Percentiles rank a stretch among this genome's conserved stretches.
These are phyloP conservation scores for Schwanniomyces yamadae DNA, from an alignment of 805 yeast genomes.

Conservation along the genomic window DNA sequence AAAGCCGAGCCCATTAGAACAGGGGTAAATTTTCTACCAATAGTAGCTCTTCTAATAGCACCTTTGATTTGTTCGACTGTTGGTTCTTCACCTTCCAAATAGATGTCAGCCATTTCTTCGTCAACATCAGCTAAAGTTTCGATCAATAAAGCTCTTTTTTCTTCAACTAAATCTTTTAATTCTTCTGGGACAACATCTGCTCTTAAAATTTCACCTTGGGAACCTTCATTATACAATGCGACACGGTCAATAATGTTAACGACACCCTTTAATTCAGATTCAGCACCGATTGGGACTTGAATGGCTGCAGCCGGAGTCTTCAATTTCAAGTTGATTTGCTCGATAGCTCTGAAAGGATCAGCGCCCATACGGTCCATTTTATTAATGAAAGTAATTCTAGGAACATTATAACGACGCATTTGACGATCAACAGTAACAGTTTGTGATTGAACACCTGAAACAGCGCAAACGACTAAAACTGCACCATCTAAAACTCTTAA, in stretches of 20 bases:
- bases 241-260: constrained; percentile 89
- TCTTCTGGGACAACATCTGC: constrained; percentile 69
- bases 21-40: constrained; percentile 95
- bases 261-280: constrained; percentile 78
- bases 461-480: constrained; percentile 97
- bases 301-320: constrained; percentile 95
- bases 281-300: constrained; percentile 97
- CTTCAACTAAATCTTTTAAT: constrained; percentile 78
- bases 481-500: constrained; percentile 97
- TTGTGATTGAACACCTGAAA: constrained; percentile 96
- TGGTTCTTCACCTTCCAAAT: constrained; percentile 87
- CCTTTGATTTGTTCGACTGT: constrained; percentile 75
- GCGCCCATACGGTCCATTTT: constrained; percentile 99
- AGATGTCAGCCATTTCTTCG: constrained; percentile 93
- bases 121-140: constrained; percentile 98
- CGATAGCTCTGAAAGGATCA: constrained; percentile 92
- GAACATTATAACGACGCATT: constrained; percentile 97
- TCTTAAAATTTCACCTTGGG: constrained; percentile 81
- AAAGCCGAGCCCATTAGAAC: constrained; percentile 99
- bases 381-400: constrained; percentile 92
- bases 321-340: constrained; percentile 82
- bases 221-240: constrained; percentile 85
- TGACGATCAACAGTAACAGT: constrained; percentile 98
- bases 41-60: constrained; percentile 93
- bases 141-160: constrained; percentile 79